phyloP scores from a whole-genome alignment of 139 green algal species.

The Coccomyxa sp. region DNA sequence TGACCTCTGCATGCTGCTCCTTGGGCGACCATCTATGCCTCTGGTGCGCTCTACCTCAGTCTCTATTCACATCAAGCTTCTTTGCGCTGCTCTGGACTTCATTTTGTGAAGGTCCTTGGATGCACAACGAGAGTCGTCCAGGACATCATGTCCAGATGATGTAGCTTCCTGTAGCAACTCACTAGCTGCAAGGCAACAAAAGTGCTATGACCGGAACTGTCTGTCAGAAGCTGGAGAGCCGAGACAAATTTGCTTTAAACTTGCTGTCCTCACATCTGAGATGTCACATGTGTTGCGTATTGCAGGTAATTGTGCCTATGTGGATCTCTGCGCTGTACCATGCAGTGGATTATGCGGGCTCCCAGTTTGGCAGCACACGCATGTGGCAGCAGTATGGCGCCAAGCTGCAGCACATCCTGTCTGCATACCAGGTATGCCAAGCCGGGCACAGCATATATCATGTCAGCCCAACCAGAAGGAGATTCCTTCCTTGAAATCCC shows the following conservation, averaged over 20 bases:
- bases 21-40: slow-evolving; percentile 7
- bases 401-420: background rate
- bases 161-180: background rate
- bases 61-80: background rate
- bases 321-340: slow-evolving; percentile 29
- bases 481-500: no score
- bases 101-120: no score
- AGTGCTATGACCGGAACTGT: no score
- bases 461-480: no score
- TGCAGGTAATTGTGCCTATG: slow-evolving; percentile 25
- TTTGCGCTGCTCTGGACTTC: no score
- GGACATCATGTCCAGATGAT: no score
- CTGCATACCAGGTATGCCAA: slow-evolving; percentile 6
- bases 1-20: slow-evolving; percentile 18
- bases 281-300: no score
- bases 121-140: no score
- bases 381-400: slow-evolving; percentile 25
- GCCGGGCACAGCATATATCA: no score
- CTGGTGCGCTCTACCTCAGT: background rate
- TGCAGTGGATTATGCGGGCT: slow-evolving; percentile 13
- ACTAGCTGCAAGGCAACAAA: background rate
- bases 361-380: background rate
- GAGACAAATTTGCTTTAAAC: no score
- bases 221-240: no score
- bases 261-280: no score